Percentiles rank a stretch among this genome's conserved stretches.
Evolutionary conservation across 306 rosid genomes (phyloP).

Genomic region (Corylus heterophylla): DNA sequence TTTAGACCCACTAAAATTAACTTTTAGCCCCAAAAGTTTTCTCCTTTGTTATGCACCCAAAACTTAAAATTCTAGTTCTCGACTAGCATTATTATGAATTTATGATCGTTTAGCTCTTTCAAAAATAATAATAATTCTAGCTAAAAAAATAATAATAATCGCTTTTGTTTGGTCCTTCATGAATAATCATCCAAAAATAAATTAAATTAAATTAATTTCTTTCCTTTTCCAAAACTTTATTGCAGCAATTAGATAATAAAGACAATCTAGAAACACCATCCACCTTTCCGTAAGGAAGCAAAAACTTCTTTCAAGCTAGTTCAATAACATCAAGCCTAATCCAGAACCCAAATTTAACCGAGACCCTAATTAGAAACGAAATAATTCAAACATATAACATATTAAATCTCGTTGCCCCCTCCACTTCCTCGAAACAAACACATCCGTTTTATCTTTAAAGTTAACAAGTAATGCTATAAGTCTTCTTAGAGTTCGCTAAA

Average conservation of each 20-base stretch:
- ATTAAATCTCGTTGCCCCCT: not conserved
- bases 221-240: not conserved
- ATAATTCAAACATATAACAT: too few species aligned
- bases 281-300: not conserved
- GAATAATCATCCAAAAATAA: not conserved
- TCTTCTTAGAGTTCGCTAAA: too few species aligned
- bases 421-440: not conserved
- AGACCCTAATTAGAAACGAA: not conserved
- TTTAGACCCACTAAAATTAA: too few species aligned
- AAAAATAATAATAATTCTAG: too few species aligned
- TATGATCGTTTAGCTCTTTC: too few species aligned
- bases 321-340: not conserved
- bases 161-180: not conserved
- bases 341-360: not conserved
- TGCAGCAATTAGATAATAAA: not conserved
- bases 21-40: too few species aligned
- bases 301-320: not conserved
- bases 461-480: too few species aligned
- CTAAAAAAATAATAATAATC: too few species aligned
- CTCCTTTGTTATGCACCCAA: too few species aligned
- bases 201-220: too few species aligned
- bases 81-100: too few species aligned
- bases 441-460: not conserved
- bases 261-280: not conserved
- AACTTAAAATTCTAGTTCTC: too few species aligned